These are phyloP conservation scores for Aspergillus leporis DNA, from an alignment of 495 filamentous ascomycete species.

Conservation along the genomic window DNA sequence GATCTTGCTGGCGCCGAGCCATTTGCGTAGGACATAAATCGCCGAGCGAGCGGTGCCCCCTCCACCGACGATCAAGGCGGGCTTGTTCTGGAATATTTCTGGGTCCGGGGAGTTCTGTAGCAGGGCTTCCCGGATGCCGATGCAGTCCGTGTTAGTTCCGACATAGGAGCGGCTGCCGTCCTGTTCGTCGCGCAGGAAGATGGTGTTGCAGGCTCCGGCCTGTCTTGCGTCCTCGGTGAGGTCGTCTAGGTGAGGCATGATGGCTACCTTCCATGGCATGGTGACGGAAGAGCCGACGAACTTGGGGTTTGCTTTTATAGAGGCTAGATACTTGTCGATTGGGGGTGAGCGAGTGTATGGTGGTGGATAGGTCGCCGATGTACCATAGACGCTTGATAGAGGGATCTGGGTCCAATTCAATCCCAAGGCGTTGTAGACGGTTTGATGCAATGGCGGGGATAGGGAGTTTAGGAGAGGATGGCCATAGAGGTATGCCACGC, in stretches of 20 bases:
- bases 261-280: conserved; percentile 74
- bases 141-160: conserved; percentile 76
- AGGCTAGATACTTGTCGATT: conserved; percentile 51
- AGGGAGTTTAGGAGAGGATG: conserved; percentile 66
- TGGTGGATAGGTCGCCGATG: conserved; percentile 36
- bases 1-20: conserved; percentile 62
- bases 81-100: conserved; percentile 50
- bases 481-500: conserved; percentile 49
- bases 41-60: conserved; percentile 71
- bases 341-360: conserved; percentile 40
- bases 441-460: conserved; percentile 67
- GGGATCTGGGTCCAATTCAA: conserved; percentile 64
- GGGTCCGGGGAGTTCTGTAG: conserved; percentile 53
- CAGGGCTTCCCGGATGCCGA: conserved; percentile 70
- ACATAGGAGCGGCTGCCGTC: conserved; percentile 48
- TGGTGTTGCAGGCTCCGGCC: conserved; percentile 73
- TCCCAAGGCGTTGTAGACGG: conserved; percentile 58
- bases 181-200: conserved; percentile 56
- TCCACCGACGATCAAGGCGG: conserved; percentile 63
- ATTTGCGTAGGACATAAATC: conserved; percentile 67
- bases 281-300: conserved; percentile 69
- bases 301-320: conserved; percentile 47
- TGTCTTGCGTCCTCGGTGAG: conserved; percentile 66
- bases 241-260: conserved; percentile 67
- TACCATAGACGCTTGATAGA: conserved; percentile 40